phyloP scores from a whole-genome alignment of 768 basidiomycete genomes.

The Clitopilus hobsonii region DNA sequence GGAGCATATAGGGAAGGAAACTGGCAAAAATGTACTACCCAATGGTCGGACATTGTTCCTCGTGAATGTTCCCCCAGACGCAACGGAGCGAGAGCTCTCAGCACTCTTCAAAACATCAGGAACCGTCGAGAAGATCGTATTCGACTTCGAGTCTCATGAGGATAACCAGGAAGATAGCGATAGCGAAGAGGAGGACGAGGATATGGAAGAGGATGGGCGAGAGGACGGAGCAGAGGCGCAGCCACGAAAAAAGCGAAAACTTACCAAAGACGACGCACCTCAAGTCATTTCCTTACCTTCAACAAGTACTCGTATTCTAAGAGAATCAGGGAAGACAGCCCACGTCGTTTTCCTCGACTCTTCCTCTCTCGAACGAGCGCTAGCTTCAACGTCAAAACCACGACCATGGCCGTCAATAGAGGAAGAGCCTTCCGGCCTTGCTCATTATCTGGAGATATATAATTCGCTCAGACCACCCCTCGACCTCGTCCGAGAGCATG shows the following conservation, averaged over 20 bases:
- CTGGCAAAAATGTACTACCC: conserved; percentile 23
- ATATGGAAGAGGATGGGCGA: conserved; percentile 23
- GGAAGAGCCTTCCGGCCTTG: conserved; percentile 62
- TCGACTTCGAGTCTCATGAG: conserved; percentile 45
- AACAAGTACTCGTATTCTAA: conserved; percentile 46
- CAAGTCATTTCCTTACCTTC: conserved; percentile 59
- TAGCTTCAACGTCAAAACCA: conserved; percentile 48
- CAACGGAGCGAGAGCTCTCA: conserved; percentile 75
- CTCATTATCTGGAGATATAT: conserved; percentile 67
- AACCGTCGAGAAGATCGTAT: conserved; percentile 69
- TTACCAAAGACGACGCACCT: conserved; percentile 36
- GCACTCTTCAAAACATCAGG: conserved; percentile 76
- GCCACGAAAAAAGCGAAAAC: conserved; percentile 36
- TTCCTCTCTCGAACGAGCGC: conserved; percentile 64
- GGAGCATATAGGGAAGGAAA: conserved; percentile 50
- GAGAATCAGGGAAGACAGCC: conserved; percentile 60
- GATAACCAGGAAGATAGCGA: conserved; percentile 36
- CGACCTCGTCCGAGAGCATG: conserved; percentile 68
- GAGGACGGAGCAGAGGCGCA: conserved; percentile 25
- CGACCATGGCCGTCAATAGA: conserved; percentile 59
- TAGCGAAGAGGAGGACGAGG: conserved; percentile 38
- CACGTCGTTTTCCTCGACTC: conserved; percentile 71
- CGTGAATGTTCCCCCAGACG: conserved; percentile 86
- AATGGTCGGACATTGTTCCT: conserved; percentile 78
- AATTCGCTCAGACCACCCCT: conserved; percentile 71